These are phyloP conservation scores for Codiaeum variegatum DNA, from an alignment of 441 rosid species.

Conservation along the genomic window DNA sequence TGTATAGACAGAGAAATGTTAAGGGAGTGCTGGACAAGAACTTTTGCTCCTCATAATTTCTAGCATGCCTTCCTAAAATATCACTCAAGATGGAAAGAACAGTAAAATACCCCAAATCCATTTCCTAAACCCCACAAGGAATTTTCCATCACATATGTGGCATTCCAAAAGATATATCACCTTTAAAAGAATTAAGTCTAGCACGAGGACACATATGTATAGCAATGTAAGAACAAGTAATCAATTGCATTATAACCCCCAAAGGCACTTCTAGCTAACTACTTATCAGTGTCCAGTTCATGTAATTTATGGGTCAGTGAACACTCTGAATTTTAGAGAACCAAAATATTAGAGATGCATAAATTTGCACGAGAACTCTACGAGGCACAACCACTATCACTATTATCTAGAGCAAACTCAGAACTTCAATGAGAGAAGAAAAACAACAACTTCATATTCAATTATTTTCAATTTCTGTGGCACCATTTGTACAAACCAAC, in stretches of 20 bases:
- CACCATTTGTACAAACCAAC: conserved; percentile 6
- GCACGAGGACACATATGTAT: background rate
- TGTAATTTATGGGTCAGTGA: background rate
- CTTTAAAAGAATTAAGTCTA: background rate
- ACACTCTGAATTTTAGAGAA: background rate
- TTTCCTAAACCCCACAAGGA: background rate
- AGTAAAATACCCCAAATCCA: background rate
- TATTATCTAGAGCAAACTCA: background rate
- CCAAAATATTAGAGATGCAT: background rate
- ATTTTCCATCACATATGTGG: background rate
- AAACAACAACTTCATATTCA: background rate
- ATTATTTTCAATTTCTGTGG: background rate
- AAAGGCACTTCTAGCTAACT: background rate
- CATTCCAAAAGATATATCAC: background rate
- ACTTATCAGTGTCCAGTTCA: background rate
- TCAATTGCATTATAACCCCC: background rate
- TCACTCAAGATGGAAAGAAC: background rate
- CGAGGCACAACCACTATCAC: background rate
- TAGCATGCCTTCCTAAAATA: background rate
- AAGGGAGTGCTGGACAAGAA: background rate
- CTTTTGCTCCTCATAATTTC: background rate
- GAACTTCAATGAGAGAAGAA: background rate
- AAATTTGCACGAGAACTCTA: background rate
- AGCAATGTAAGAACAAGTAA: background rate
- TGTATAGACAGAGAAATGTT: background rate